Evolutionary conservation across 495 filamentous ascomycete genomes (phyloP).

Genomic region (Lasiosphaeriaceae sp.): DNA sequence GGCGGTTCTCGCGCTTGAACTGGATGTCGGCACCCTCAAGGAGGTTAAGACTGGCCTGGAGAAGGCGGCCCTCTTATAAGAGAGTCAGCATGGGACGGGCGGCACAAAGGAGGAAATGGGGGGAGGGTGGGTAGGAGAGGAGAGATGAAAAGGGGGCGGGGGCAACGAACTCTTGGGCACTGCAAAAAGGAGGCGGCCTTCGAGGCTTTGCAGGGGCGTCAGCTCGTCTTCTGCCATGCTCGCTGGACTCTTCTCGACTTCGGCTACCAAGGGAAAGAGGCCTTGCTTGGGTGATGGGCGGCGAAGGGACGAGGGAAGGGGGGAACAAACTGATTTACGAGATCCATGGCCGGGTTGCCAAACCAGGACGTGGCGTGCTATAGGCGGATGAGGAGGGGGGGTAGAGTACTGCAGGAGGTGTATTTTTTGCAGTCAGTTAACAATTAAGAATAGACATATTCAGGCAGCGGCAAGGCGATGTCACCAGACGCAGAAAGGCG

Average conservation of each 20-base stretch:
- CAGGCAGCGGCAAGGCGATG: constrained; percentile 1
- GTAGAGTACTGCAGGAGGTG: neutral
- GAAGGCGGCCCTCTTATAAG: constrained; percentile 78
- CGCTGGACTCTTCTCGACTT: constrained; percentile 1
- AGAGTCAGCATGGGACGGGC: constrained; percentile 10
- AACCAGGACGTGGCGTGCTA: constrained; percentile 8
- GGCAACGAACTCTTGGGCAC: constrained; percentile 85
- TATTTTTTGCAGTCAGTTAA: too few species aligned
- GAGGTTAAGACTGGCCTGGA: constrained; percentile 80
- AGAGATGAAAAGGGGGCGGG: constrained; percentile 11
- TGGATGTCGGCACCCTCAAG: constrained; percentile 92
- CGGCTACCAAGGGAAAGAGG: neutral
- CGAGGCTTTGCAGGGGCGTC: constrained; percentile 56
- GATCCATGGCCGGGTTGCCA: constrained; percentile 59
- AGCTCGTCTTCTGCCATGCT: constrained; percentile 32
- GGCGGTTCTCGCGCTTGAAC: constrained; percentile 85
- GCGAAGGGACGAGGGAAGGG: constrained; percentile 6
- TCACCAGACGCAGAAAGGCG: constrained; percentile 1
- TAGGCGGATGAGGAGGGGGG: constrained; percentile 11
- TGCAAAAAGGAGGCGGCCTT: constrained; percentile 90
- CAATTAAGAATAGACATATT: neutral
- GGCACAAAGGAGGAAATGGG: neutral
- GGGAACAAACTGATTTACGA: constrained; percentile 73
- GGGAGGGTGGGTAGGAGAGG: neutral
- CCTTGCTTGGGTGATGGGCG: constrained; percentile 2